phyloP scores from a whole-genome alignment of 1,284 basidiomycete genomes.

The Ceratobasidium sp. region DNA sequence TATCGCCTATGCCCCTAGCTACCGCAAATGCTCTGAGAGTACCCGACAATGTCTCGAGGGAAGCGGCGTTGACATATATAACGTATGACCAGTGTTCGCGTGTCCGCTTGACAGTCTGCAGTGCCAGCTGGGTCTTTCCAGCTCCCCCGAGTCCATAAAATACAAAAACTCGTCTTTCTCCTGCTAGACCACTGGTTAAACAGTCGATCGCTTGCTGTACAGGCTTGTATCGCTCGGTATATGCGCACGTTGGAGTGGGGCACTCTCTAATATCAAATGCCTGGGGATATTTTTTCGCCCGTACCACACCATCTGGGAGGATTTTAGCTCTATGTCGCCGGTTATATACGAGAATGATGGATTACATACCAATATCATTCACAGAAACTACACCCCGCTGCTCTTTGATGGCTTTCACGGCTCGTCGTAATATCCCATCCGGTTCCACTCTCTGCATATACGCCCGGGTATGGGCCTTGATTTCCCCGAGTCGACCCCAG shows the following conservation, averaged over 20 bases:
- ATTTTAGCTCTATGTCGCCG: too few species aligned
- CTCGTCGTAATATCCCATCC: background rate
- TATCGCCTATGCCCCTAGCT: too few species aligned
- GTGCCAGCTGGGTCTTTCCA: constrained; percentile 32
- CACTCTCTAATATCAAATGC: background rate
- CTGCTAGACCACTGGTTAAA: background rate
- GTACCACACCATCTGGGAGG: background rate
- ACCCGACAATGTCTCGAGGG: background rate
- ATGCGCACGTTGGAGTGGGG: background rate
- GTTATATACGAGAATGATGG: background rate
- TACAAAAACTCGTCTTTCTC: background rate
- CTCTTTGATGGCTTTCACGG: background rate
- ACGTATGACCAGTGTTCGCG: constrained; percentile 16
- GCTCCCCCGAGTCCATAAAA: constrained; percentile 28
- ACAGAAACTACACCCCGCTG: background rate
- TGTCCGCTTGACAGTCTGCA: background rate
- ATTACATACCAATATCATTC: background rate
- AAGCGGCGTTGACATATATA: constrained; percentile 22
- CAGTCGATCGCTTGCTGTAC: background rate
- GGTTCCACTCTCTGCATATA: constrained; percentile 6
- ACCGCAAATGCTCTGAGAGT: background rate
- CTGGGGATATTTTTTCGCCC: background rate
- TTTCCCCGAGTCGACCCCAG: background rate
- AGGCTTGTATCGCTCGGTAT: background rate
- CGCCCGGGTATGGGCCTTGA: background rate